Conservation (phyloP, 768 basidiomycete genomes). For the Xerocomus spinulosus region DNA sequence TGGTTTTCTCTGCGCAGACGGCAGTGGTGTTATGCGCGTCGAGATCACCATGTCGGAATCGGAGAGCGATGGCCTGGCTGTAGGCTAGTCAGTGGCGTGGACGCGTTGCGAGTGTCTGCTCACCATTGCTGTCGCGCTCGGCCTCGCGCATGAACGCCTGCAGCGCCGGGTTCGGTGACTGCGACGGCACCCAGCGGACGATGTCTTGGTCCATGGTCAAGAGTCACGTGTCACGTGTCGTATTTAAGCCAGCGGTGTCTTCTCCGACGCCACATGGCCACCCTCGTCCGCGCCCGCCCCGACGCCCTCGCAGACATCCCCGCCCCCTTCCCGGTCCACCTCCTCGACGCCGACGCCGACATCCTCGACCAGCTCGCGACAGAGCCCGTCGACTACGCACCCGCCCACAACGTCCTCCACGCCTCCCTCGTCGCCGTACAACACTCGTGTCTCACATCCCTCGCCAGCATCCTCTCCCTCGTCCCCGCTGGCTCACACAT, state of each 20-base stretch:
- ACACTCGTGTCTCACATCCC: slow-evolving; percentile 67
- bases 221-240: slow-evolving; percentile 15
- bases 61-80: not conserved
- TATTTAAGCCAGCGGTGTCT: not conserved
- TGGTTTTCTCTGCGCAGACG: not conserved
- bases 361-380: slow-evolving; percentile 21
- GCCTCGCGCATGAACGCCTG: slow-evolving; percentile 25
- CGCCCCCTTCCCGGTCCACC: slow-evolving; percentile 20
- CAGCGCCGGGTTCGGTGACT: slow-evolving; percentile 20
- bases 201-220: slow-evolving; percentile 15
- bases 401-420: slow-evolving; percentile 33
- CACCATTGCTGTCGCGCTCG: slow-evolving; percentile 23
- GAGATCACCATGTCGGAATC: not conserved
- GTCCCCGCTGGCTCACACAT: not conserved
- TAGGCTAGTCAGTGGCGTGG: not conserved
- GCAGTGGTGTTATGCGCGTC: slow-evolving; percentile 12
- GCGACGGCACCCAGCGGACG: slow-evolving; percentile 26
- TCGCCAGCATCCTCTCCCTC: slow-evolving; percentile 62
- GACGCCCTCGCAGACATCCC: slow-evolving; percentile 11
- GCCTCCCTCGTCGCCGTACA: slow-evolving; percentile 74
- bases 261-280: slow-evolving; percentile 21
- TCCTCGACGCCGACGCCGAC: slow-evolving; percentile 10
- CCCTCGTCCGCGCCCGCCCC: slow-evolving; percentile 19
- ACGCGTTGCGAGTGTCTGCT: slow-evolving; percentile 2
- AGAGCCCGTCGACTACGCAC: slow-evolving; percentile 20